These are phyloP conservation scores for Alternaria gansuensis DNA, from an alignment of 2,329 filamentous ascomycete species.

Conservation along the genomic window DNA sequence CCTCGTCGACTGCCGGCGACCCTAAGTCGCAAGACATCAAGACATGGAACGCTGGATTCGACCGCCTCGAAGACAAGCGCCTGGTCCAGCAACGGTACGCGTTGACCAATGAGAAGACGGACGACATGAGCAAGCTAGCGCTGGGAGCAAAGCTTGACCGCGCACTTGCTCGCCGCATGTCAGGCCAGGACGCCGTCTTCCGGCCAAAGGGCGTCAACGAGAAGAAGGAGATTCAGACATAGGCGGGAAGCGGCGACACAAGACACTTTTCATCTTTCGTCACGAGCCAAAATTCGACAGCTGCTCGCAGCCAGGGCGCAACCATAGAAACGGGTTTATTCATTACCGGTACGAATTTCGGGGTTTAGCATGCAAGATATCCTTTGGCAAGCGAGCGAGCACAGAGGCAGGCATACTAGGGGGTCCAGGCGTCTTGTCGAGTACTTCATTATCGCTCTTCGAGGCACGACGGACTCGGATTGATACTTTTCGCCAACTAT, in stretches of 20 bases:
- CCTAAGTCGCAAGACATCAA: conserved; percentile 71
- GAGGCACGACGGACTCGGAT: conserved; percentile 1
- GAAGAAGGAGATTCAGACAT: conserved; percentile 47
- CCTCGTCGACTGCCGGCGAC: conserved; percentile 50
- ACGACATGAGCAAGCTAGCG: conserved; percentile 84
- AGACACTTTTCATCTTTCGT: conserved; percentile 6
- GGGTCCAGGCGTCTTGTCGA: not conserved
- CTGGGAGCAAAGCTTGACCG: conserved; percentile 90
- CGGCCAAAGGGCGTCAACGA: conserved; percentile 59
- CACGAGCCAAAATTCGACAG: conserved; percentile 6
- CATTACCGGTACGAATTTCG: conserved; percentile 15
- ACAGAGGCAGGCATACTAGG: not conserved
- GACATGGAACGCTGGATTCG: conserved; percentile 80
- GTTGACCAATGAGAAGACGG: conserved; percentile 79
- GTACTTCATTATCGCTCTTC: conserved; percentile 2
- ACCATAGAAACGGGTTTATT: conserved; percentile 7
- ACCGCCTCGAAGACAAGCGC: conserved; percentile 89
- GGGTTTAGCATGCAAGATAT: conserved; percentile 22
- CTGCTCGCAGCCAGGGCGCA: conserved; percentile 19
- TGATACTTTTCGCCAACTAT: conserved; percentile 4
- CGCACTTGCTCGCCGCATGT: conserved; percentile 86
- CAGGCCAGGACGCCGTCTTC: conserved; percentile 87
- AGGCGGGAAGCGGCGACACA: conserved; percentile 8
- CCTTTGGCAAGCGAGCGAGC: conserved; percentile 5
- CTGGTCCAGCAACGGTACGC: conserved; percentile 82